Conservation (phyloP, 352 stramenopile species). For the Phytophthora hybrid region DNA sequence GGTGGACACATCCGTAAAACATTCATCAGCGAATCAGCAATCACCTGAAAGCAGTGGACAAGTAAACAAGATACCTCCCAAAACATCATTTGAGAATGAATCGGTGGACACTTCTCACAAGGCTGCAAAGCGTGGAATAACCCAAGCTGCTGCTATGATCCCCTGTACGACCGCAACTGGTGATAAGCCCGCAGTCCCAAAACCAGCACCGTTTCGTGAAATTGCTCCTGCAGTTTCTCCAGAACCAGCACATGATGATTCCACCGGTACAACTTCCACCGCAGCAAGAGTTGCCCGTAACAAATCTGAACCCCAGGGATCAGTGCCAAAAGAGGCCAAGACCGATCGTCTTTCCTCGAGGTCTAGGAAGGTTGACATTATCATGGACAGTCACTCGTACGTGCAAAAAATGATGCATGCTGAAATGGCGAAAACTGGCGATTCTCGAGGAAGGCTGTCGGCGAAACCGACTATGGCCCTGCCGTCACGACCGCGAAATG, state of each 20-base stretch:
- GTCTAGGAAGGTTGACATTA: slow-evolving; percentile 19
- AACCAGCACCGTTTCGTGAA: not conserved
- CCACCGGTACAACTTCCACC: not conserved
- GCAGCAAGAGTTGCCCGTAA: not conserved
- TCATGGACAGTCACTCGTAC: slow-evolving; percentile 44
- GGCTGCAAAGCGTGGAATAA: not conserved
- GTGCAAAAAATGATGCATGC: slow-evolving; percentile 41
- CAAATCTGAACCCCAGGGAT: not conserved
- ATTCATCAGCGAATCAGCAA: not conserved
- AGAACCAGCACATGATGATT: not conserved
- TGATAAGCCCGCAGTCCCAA: not conserved
- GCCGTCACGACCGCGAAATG: slow-evolving; percentile 24
- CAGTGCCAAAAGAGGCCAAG: not conserved
- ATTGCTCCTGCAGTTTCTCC: not conserved
- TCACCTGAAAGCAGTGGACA: not conserved
- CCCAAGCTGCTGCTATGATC: not conserved
- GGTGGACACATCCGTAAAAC: not conserved
- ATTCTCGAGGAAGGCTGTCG: not conserved
- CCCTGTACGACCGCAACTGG: not conserved
- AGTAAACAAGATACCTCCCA: not conserved
- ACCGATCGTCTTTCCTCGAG: not conserved
- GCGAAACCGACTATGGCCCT: slow-evolving; percentile 1
- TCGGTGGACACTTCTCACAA: not conserved
- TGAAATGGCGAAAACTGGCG: slow-evolving; percentile 4
- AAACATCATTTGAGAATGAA: not conserved